Percentiles rank a stretch among this genome's conserved stretches.
Evolutionary conservation across 2,329 filamentous ascomycete genomes (phyloP).

Genomic region (Epichloe bromicola): DNA sequence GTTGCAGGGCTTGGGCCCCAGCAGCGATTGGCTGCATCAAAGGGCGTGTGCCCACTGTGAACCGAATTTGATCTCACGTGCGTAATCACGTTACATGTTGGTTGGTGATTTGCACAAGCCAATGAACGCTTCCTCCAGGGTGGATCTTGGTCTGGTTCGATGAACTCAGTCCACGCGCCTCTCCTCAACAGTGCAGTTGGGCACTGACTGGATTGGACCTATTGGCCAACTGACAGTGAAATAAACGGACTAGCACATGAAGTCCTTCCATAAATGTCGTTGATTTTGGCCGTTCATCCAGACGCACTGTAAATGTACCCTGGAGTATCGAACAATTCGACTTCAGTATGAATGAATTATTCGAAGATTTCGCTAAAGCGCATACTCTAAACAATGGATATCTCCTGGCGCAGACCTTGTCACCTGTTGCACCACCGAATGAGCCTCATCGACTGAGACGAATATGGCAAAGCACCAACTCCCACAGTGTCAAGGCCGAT

Average conservation of each 20-base stretch:
- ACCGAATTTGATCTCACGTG: conserved; percentile 5
- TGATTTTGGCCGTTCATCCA: not conserved
- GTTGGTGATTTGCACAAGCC: not conserved
- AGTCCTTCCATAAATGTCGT: not conserved
- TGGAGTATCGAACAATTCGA: not conserved
- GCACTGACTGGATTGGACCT: not conserved
- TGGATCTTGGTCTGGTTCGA: not conserved
- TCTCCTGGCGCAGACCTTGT: conserved; percentile 60
- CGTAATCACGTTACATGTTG: not conserved
- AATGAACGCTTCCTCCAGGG: not conserved
- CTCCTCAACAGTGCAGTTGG: no score
- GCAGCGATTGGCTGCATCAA: conserved; percentile 20
- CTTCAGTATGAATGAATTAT: conserved; percentile 55
- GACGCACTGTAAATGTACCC: not conserved
- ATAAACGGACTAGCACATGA: not conserved
- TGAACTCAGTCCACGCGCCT: no score
- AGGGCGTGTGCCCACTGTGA: not conserved
- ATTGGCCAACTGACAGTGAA: not conserved
- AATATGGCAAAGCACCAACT: conserved; percentile 60
- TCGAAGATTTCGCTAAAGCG: conserved; percentile 60
- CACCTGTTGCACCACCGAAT: conserved; percentile 50
- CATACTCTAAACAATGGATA: conserved; percentile 55
- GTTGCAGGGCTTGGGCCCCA: conserved; percentile 24
- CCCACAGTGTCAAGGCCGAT: conserved; percentile 51
- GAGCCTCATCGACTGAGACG: conserved; percentile 53